Evolutionary conservation across 306 rosid species (phyloP).

Genomic region (Pueraria montana): DNA sequence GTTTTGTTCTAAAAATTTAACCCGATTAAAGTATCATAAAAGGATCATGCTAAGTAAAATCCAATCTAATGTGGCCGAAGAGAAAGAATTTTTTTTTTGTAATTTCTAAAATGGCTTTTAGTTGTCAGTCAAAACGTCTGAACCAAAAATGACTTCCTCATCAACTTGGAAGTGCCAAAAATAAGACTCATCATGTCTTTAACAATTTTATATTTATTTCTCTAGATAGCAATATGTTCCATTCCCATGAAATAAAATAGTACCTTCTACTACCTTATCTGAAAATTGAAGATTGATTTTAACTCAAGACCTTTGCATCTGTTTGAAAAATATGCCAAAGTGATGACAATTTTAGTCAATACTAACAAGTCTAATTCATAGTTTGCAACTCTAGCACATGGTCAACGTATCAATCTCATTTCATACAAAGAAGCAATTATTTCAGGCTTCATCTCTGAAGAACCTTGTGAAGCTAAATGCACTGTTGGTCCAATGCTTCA

Average conservation of each 20-base stretch:
- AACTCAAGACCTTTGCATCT: neutral
- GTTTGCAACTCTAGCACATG: neutral
- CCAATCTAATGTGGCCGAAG: neutral
- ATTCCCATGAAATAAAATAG: neutral
- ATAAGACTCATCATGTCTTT: no score
- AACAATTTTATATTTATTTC: no score
- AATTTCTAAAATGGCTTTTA: neutral
- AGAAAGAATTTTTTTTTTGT: neutral
- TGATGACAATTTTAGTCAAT: neutral
- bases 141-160: neutral
- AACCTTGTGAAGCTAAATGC: constrained; percentile 32
- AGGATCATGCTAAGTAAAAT: neutral
- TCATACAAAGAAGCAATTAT: constrained; percentile 47
- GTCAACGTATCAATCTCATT: constrained; percentile 37
- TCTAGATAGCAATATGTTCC: no score
- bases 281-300: constrained; percentile 3
- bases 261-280: neutral
- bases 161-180: neutral
- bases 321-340: constrained; percentile 3
- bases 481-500: constrained; percentile 22
- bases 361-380: constrained; percentile 11
- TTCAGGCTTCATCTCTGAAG: constrained; percentile 44
- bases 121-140: neutral
- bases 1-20: neutral
- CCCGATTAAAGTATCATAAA: neutral